Evolutionary conservation across 306 rosid genomes (phyloP), one percentile per base, ranked within the genome.

Genomic region (Phaseolus lunatus): DNA sequence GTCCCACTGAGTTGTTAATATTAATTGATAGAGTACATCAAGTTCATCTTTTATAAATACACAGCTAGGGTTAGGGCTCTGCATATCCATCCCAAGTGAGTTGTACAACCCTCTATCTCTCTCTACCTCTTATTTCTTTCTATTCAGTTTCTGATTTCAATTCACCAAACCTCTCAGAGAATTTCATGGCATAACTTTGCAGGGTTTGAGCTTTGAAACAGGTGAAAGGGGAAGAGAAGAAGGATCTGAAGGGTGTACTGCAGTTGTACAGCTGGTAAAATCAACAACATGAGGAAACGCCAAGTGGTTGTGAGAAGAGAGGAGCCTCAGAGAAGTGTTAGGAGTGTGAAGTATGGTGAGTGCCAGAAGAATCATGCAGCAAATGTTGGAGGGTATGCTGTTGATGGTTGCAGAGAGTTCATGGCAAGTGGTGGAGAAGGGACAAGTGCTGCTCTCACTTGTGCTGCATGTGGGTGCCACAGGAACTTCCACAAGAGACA

Each of bases 341-440:
- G 83, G 66, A 81, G 83, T 20, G 96, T 92, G 80, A 90, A 89
- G 33, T 94, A 94, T 20, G 90, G 90, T 3, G 96, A 89, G 89
- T 94, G 98, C 65, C 98, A 94, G 67, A 94, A 92, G 95, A 94
- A 94, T 58, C 98, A 94, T 5, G 98, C 98, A 0, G 98, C 97
- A 0, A 87, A 86, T 1, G 91, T 92, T 0, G 97, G 98, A 44
- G 98, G 98, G 1, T 84, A 90, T 13, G 97, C 98, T 2, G 92
- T 94, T 4, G 98, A 94, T 11, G 98, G 98, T 8, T 94, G 98
- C 78, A 74, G 98, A 29, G 98, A 94, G 70, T 94, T 94, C 86
- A 88, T 94, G 94, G 97, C 96, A 0, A 80, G 91, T 24, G 90
- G 88, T 2, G 93, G 70, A 22, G 95, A 90, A 58, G 90, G 92